Percentiles rank a stretch among this genome's conserved stretches.
These are phyloP conservation scores for Tranzscheliella williamsii DNA, from an alignment of 1,284 basidiomycete species.

Conservation along the genomic window DNA sequence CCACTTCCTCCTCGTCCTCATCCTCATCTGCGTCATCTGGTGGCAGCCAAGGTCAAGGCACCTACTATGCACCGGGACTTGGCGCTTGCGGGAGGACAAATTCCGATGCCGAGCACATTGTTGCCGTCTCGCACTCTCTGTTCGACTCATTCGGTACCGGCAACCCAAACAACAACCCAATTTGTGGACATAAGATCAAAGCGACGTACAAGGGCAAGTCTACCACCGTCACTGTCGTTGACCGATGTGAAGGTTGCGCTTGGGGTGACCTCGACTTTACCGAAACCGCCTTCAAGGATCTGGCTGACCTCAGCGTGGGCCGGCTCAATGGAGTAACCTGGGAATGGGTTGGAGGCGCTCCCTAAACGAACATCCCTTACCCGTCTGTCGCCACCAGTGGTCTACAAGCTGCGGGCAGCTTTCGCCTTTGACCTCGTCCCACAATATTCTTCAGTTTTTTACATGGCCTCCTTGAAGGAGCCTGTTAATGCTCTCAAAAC, in stretches of 20 bases:
- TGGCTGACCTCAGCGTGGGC: conserved; percentile 33
- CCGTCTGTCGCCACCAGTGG: too few species aligned
- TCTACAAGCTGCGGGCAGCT: too few species aligned
- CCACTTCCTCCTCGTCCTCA: conserved; percentile 58
- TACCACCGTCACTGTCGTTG: conserved; percentile 45
- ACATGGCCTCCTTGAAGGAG: too few species aligned
- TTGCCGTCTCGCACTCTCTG: conserved; percentile 44
- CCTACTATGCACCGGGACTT: conserved; percentile 51
- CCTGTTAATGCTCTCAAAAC: too few species aligned
- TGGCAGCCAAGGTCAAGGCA: conserved; percentile 54
- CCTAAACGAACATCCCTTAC: conserved; percentile 1
- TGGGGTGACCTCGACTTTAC: conserved; percentile 49
- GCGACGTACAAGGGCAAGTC: conserved; percentile 49
- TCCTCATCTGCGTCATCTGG: conserved; percentile 56
- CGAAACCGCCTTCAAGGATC: conserved; percentile 36
- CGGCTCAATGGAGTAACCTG: conserved; percentile 42
- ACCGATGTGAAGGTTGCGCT: conserved; percentile 48
- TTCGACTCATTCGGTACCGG: conserved; percentile 43
- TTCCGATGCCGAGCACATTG: conserved; percentile 48
- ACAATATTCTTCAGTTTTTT: too few species aligned
- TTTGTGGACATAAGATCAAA: conserved; percentile 53
- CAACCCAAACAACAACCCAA: conserved; percentile 54
- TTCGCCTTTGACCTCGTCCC: too few species aligned
- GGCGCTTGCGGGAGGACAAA: conserved; percentile 51
- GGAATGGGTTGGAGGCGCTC: conserved; percentile 35